Evolutionary conservation across 2,329 filamentous ascomycete genomes (phyloP).

Genomic region (Trichothecium roseum): DNA sequence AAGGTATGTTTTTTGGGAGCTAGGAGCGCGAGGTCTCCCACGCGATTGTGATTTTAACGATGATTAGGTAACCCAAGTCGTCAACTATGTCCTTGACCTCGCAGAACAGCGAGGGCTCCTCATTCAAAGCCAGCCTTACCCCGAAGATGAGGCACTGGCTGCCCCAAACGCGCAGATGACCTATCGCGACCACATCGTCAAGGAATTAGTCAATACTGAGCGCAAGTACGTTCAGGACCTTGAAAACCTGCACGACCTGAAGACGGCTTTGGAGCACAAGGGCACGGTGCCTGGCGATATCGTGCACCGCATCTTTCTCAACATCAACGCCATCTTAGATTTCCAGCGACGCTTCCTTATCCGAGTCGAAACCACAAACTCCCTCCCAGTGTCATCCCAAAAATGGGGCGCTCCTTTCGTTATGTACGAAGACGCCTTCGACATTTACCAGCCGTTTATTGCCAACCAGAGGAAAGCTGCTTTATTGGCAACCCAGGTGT

Average conservation of each 20-base stretch:
- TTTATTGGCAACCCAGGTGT: slow-evolving; percentile 70
- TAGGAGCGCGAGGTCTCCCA: slow-evolving; percentile 1
- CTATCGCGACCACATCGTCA: slow-evolving; percentile 76
- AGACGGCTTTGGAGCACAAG: slow-evolving; percentile 79
- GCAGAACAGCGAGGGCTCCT: slow-evolving; percentile 71
- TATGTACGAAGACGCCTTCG: slow-evolving; percentile 75
- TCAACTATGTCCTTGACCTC: slow-evolving; percentile 84
- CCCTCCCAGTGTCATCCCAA: slow-evolving; percentile 63
- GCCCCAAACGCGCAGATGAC: slow-evolving; percentile 54
- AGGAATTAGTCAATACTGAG: slow-evolving; percentile 88
- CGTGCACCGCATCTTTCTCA: slow-evolving; percentile 91
- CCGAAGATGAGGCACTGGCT: too few species aligned
- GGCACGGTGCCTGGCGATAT: slow-evolving; percentile 81
- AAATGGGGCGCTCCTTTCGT: slow-evolving; percentile 94
- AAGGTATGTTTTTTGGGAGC: slow-evolving; percentile 49
- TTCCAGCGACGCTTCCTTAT: slow-evolving; percentile 94
- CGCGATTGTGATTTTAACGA: background rate
- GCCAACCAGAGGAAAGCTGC: slow-evolving; percentile 92
- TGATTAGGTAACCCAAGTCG: slow-evolving; percentile 67
- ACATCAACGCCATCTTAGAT: slow-evolving; percentile 88
- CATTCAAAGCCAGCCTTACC: slow-evolving; percentile 46
- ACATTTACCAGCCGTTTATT: slow-evolving; percentile 94
- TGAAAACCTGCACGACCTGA: slow-evolving; percentile 85
- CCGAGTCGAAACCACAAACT: slow-evolving; percentile 90
- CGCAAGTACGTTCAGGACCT: slow-evolving; percentile 96